phyloP scores from a whole-genome alignment of 148 eudicot genomes.

The Fagopyrum homotropicum region DNA sequence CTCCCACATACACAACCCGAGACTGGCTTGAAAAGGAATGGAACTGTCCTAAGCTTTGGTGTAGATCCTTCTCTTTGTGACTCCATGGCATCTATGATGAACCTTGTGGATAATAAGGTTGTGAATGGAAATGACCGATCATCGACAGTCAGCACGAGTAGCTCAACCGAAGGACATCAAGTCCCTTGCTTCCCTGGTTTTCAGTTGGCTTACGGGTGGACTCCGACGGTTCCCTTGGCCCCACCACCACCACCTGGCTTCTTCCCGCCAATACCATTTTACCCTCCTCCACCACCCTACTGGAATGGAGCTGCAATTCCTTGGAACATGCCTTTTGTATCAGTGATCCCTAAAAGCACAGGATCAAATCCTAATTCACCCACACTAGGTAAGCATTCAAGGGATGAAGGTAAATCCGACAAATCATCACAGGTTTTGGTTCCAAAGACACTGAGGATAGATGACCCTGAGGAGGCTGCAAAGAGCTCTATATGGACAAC shows the following conservation, averaged over 20 bases:
- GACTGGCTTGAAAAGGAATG: constrained; percentile 28
- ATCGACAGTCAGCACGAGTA: constrained; percentile 35
- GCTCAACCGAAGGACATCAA: constrained; percentile 39
- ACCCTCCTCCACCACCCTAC: constrained; percentile 46
- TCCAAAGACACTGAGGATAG: constrained; percentile 79
- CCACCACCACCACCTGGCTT: constrained; percentile 26
- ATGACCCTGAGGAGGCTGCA: constrained; percentile 92
- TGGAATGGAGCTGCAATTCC: constrained; percentile 56
- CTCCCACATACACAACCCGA: constrained; percentile 12
- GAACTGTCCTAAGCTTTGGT: constrained; percentile 60
- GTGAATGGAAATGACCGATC: constrained; percentile 14
- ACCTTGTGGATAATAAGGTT: constrained; percentile 30
- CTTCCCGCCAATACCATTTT: constrained; percentile 58
- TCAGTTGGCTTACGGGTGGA: constrained; percentile 79
- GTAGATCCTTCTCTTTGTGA: constrained; percentile 38
- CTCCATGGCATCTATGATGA: constrained; percentile 40
- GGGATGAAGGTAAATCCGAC: constrained; percentile 33
- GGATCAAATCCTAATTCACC: constrained; percentile 37
- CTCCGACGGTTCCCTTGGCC: constrained; percentile 40
- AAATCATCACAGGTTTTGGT: constrained; percentile 35
- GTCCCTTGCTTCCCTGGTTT: constrained; percentile 47
- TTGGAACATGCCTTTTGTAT: constrained; percentile 60
- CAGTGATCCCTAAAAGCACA: constrained; percentile 27
- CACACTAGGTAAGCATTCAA: constrained; percentile 66
- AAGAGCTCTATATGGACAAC: constrained; percentile 92